These are phyloP conservation scores for Trichoderma koningiopsis DNA, from an alignment of 2,329 filamentous ascomycete species.

Conservation along the genomic window DNA sequence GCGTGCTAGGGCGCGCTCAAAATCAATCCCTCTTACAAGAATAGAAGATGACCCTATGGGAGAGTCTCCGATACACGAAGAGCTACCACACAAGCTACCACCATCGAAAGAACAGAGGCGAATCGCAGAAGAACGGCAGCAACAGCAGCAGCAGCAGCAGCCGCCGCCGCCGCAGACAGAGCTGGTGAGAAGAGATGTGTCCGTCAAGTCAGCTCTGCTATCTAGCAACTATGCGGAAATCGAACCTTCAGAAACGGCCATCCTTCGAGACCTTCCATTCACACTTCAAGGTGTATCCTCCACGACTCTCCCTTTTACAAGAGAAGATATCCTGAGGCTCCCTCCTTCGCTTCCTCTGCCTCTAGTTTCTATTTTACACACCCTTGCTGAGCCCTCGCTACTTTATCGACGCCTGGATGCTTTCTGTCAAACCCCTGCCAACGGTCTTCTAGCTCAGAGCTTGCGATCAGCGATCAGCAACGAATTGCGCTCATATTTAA, in stretches of 20 bases:
- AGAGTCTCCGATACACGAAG: constrained; percentile 58
- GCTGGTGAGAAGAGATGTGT: constrained; percentile 51
- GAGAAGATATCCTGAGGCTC: constrained; percentile 69
- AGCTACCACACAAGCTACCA: constrained; percentile 46
- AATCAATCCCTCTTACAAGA: constrained; percentile 41
- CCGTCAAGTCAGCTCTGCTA: constrained; percentile 59
- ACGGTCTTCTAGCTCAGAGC: constrained; percentile 88
- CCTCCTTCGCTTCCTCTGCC: constrained; percentile 80
- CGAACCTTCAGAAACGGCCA: constrained; percentile 64
- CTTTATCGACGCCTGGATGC: constrained; percentile 78
- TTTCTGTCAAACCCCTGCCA: constrained; percentile 80
- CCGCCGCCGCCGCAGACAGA: constrained; percentile 36
- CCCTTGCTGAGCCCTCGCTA: constrained; percentile 89
- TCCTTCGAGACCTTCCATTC: constrained; percentile 83
- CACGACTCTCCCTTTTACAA: constrained; percentile 75
- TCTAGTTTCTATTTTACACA: constrained; percentile 83
- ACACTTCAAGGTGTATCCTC: constrained; percentile 92
- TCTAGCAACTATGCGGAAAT: constrained; percentile 59
- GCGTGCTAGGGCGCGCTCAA: constrained; percentile 43
- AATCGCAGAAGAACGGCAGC: constrained; percentile 41
- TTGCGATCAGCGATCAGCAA: constrained; percentile 81
- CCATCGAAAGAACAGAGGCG: constrained; percentile 45
- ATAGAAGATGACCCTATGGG: constrained; percentile 53
- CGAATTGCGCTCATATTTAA: constrained; percentile 87
- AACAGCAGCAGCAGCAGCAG: constrained; percentile 37